Conservation (phyloP, 192 early-diverging fungal genomes). For the Entomortierella parvispora region DNA sequence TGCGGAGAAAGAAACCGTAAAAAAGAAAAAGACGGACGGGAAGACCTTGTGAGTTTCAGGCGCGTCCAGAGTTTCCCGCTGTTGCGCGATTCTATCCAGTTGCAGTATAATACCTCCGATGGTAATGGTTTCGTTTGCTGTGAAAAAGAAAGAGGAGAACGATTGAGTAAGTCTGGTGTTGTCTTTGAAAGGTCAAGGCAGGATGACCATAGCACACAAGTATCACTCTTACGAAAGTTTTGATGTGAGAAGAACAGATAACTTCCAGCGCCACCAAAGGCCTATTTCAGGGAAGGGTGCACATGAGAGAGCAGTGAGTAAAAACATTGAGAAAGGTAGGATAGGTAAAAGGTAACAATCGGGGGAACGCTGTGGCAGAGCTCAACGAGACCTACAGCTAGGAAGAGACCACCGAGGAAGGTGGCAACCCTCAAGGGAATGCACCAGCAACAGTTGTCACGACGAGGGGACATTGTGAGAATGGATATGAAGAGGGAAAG, state of each 20-base stretch:
- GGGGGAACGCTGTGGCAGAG: too few relatives aligned
- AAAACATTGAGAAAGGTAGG: neutral
- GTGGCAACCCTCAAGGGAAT: constrained; percentile 45
- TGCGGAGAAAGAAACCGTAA: neutral
- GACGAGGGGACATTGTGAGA: neutral
- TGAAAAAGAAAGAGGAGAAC: neutral
- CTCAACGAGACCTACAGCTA: constrained; percentile 19
- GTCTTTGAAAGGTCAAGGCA: neutral
- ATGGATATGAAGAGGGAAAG: neutral
- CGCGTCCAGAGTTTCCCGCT: too few relatives aligned
- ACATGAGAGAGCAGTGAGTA: neutral
- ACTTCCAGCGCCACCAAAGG: constrained; percentile 34
- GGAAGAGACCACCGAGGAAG: constrained; percentile 24
- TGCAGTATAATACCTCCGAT: too few relatives aligned
- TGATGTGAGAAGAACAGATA: constrained; percentile 39
- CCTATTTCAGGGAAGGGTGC: too few relatives aligned
- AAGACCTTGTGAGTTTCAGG: too few relatives aligned
- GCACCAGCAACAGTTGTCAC: constrained; percentile 34
- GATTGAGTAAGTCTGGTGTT: neutral
- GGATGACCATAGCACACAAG: too few relatives aligned
- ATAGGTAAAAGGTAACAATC: too few relatives aligned
- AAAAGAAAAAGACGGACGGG: neutral
- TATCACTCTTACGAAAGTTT: constrained; percentile 29
- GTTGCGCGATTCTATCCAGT: too few relatives aligned
- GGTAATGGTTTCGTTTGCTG: neutral